phyloP scores from a whole-genome alignment of 225 moss, liverwort and hornwort genomes.

The Physcomitrellopsis africana region DNA sequence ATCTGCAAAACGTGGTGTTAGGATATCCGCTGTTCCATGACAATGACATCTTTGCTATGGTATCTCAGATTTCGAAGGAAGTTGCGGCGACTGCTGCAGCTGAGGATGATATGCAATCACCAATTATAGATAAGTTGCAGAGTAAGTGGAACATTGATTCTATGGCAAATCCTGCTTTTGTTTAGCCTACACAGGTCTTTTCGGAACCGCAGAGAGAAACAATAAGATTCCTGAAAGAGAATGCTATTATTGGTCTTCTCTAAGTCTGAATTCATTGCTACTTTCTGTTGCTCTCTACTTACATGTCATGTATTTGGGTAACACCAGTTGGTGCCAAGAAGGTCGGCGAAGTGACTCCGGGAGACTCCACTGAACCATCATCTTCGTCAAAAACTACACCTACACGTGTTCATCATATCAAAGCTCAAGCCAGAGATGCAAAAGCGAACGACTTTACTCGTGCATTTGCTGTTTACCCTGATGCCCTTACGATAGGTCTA shows the following conservation, averaged over 20 bases:
- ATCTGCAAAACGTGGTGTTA: conserved; percentile 18
- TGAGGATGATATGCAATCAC: conserved; percentile 30
- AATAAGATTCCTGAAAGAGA: neutral
- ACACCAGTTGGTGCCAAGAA: conserved; percentile 21
- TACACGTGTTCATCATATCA: conserved; percentile 3
- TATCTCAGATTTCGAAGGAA: conserved; percentile 37
- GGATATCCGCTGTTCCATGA: conserved; percentile 24
- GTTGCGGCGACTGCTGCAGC: conserved; percentile 31
- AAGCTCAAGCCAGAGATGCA: conserved; percentile 20
- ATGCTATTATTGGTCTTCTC: conserved; percentile 8
- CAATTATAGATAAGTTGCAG: conserved; percentile 25
- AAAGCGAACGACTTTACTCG: conserved; percentile 27
- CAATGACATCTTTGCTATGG: conserved; percentile 34
- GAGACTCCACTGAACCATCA: conserved; percentile 28
- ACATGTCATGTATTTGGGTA: conserved; percentile 15
- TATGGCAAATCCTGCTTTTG: conserved; percentile 5
- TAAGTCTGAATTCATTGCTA: conserved; percentile 8
- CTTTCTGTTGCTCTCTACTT: conserved; percentile 20
- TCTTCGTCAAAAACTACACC: conserved; percentile 2
- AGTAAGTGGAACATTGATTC: conserved; percentile 31
- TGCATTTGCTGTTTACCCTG: conserved; percentile 26
- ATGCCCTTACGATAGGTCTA: conserved; percentile 19
- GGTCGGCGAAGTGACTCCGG: conserved; percentile 21
- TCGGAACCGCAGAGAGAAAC: neutral
- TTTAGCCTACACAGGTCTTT: neutral